Evolutionary conservation across 2,329 filamentous ascomycete species (phyloP).

Genomic region (Fusarium globosum): DNA sequence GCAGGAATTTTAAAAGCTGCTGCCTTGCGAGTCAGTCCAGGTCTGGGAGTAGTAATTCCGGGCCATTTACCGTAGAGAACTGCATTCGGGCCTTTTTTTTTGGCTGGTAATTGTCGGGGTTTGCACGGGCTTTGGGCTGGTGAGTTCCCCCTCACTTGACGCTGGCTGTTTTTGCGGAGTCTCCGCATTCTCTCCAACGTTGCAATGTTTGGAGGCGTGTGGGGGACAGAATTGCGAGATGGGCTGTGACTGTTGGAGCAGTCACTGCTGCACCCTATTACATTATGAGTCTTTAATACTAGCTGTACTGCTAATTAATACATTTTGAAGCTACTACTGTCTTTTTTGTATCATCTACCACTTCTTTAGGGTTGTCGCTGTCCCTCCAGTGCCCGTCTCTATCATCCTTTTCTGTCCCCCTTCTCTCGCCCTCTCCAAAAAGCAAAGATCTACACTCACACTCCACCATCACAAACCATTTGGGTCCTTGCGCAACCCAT

Average conservation of each 20-base stretch:
- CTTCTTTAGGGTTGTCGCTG: accelerated
- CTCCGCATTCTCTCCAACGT: constrained; percentile 38
- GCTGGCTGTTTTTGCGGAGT: constrained; percentile 21
- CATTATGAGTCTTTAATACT: accelerated
- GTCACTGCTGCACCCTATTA: accelerated
- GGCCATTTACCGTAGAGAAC: not conserved
- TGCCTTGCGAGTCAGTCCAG: constrained; percentile 1
- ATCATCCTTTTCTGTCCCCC: not conserved
- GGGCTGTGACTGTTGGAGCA: accelerated
- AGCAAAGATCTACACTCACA: constrained; percentile 18
- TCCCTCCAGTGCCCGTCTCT: accelerated
- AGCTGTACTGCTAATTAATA: accelerated
- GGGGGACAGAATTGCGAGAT: not conserved
- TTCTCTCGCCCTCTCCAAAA: not conserved
- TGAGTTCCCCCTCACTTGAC: constrained; percentile 7
- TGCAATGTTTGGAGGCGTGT: not conserved
- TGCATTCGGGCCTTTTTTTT: constrained; percentile 25
- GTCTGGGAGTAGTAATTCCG: not conserved
- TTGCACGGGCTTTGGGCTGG: constrained; percentile 6
- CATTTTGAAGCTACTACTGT: accelerated
- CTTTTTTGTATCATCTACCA: accelerated
- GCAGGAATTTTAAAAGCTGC: constrained; percentile 10
- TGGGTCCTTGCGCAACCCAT: not conserved
- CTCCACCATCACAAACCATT: not conserved
- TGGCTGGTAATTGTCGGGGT: not conserved